phyloP scores from a whole-genome alignment of 1,139 yeast genomes.

The Debaryomyces sp. region DNA sequence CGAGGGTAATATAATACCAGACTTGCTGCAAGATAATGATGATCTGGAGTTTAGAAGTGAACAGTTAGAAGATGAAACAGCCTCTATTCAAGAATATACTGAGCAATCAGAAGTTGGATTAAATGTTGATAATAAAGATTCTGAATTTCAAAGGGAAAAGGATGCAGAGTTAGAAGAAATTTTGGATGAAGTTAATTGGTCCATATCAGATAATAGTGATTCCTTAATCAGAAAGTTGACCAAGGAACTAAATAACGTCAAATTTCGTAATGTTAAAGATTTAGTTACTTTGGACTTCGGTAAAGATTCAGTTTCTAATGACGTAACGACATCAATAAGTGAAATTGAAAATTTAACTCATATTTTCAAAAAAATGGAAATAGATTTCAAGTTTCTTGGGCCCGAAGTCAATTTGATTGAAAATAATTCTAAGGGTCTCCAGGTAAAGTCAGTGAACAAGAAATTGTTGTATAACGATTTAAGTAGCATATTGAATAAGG shows the following conservation, averaged over 20 bases:
- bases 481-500: constrained; percentile 66
- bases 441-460: constrained; percentile 81
- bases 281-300: constrained; percentile 45
- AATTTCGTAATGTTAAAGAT: constrained; percentile 41
- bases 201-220: constrained; percentile 61
- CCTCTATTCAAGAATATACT: constrained; percentile 12
- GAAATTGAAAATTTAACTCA: constrained; percentile 70
- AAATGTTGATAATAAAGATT: not conserved
- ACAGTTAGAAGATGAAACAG: constrained; percentile 9
- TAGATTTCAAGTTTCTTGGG: constrained; percentile 48
- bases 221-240: constrained; percentile 58
- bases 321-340: constrained; percentile 45
- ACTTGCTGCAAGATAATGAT: constrained; percentile 16
- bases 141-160: constrained; percentile 21
- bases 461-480: constrained; percentile 72
- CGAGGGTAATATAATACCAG: constrained; percentile 9
- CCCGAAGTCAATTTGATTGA: constrained; percentile 75
- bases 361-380: constrained; percentile 47
- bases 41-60: constrained; percentile 12
- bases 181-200: constrained; percentile 77
- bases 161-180: constrained; percentile 64
- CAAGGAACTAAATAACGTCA: constrained; percentile 46
- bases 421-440: constrained; percentile 77
- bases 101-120: constrained; percentile 8
- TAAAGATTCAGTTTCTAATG: constrained; percentile 36